Evolutionary conservation across 2,329 filamentous ascomycete species (phyloP), one percentile per base, ranked within the genome.

Genomic region (Pseudonectria foliicola): DNA sequence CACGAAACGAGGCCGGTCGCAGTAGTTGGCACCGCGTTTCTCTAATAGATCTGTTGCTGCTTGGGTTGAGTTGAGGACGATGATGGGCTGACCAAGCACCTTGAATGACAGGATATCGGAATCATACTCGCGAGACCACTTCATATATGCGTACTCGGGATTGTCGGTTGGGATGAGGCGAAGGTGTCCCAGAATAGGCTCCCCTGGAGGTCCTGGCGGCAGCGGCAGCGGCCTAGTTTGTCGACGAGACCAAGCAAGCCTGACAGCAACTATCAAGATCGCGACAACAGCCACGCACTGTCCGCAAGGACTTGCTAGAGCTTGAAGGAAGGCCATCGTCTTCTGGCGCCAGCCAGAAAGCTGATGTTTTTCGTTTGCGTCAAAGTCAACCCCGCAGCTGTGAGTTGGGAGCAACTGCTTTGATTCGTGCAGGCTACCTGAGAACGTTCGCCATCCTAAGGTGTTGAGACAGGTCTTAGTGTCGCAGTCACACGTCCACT

Each of bases 81-180:
- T 53, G 35, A 68, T 50, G 5, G 50, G 37, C 23, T 60, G 54
- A 13, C 56, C 57, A 6, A 61, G 42, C 13, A 54, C 55, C 38
- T 42, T 59, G 56, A 45, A 57, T 39, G 44, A 65, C 3, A 57
- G 28, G 2, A 57, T 40, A 24, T 57, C 54, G 14, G 55, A 58
- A 2, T 77, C 56, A 83, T 83, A 59, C 82, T 57, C 39, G 10
- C 49, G 39, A 2, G 50, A 53, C 52, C 52, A 55, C 26, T 39
- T 36, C 39, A 54, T 52, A 35, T 57, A 60, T 5, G 47, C 45
- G 29, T 52, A 50, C 23, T 57, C 55, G 4, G 57, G 54, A 29
- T 52, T 53, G 33, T 55, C 44, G 3, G 48, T 45, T 0, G 59
- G 69, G 10, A 67, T 57, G 35, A 73, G 56, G 4, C 63, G 61